A percentile compares a stretch with the other conserved stretches of the same genome.
Evolutionary conservation across 768 basidiomycete species (phyloP).

Genomic region (Lactarius evosmus): DNA sequence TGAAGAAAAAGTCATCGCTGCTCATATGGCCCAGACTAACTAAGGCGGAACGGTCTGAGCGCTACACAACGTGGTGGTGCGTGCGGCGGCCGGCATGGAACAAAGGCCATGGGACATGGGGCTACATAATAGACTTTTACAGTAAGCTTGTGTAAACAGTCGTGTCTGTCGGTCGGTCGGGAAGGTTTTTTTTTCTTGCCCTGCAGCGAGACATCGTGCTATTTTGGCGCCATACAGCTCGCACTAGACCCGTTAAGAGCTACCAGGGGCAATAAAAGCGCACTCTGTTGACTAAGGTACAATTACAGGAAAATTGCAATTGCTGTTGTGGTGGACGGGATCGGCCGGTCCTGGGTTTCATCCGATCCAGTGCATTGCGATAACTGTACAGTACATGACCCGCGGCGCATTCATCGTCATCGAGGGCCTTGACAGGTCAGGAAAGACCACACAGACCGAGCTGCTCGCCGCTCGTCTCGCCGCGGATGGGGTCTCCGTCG

Average conservation of each 20-base stretch:
- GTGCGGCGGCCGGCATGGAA: conserved; percentile 6
- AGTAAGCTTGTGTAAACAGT: conserved; percentile 12
- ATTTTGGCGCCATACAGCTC: too few relatives aligned
- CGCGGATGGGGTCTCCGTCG: conserved; percentile 43
- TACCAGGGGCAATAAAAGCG: neutral
- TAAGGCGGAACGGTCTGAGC: neutral
- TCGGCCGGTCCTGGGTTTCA: neutral
- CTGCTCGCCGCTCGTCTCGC: conserved; percentile 56
- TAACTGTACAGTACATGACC: conserved; percentile 17
- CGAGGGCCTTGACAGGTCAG: conserved; percentile 94
- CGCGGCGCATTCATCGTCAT: conserved; percentile 87
- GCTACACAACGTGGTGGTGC: neutral
- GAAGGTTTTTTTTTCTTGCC: too few relatives aligned
- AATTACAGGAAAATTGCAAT: neutral
- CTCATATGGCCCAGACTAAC: neutral
- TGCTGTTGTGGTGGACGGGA: neutral
- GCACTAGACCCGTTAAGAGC: conserved; percentile 2
- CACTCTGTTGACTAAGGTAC: neutral
- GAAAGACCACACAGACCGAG: conserved; percentile 86
- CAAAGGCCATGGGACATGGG: neutral
- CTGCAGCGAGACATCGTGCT: neutral
- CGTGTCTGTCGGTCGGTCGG: conserved; percentile 11
- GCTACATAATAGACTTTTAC: conserved; percentile 7
- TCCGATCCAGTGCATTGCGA: neutral
- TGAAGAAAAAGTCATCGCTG: neutral